These are phyloP conservation scores for Calonectria fujianensis DNA, from an alignment of 2,329 filamentous ascomycete species.

Conservation along the genomic window DNA sequence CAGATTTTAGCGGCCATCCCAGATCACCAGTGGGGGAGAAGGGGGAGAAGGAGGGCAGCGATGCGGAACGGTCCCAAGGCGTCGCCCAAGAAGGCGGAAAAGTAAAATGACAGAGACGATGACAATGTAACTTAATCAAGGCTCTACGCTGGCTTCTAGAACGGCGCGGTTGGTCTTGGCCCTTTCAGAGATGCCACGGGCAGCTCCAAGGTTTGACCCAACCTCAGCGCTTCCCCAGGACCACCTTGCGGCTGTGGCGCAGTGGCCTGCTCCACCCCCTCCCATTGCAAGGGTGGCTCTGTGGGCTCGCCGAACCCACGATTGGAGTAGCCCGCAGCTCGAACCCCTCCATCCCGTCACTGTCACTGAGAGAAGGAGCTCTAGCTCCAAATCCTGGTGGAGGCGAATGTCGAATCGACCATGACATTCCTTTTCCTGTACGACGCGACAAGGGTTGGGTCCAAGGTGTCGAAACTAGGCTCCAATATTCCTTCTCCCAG, in stretches of 20 bases:
- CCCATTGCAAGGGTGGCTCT: conserved; percentile 19
- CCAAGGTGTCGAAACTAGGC: conserved; percentile 17
- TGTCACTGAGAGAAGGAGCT: not conserved
- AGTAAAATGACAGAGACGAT: not conserved
- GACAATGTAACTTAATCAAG: not conserved
- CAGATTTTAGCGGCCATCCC: conserved; percentile 40
- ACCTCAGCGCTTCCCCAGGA: conserved; percentile 7
- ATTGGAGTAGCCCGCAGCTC: conserved; percentile 2
- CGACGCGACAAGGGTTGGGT: conserved; percentile 9
- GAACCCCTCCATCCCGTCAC: conserved; percentile 30
- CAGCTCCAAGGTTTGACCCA: not conserved
- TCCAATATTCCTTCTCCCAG: not conserved
- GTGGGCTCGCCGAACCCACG: conserved; percentile 1
- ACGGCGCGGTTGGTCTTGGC: not conserved
- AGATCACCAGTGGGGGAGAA: conserved; percentile 16
- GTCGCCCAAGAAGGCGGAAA: not conserved
- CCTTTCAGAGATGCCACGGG: not conserved
- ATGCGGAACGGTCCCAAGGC: not conserved
- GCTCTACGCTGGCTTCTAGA: not conserved
- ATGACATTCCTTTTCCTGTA: not conserved
- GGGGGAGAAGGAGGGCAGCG: not conserved
- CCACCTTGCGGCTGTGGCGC: conserved; percentile 52
- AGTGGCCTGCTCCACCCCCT: conserved; percentile 49
- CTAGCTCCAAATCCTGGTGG: conserved; percentile 19
- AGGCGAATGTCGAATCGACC: not conserved